Evolutionary conservation across 768 basidiomycete species (phyloP).

Genomic region (Amanita jacksonii): DNA sequence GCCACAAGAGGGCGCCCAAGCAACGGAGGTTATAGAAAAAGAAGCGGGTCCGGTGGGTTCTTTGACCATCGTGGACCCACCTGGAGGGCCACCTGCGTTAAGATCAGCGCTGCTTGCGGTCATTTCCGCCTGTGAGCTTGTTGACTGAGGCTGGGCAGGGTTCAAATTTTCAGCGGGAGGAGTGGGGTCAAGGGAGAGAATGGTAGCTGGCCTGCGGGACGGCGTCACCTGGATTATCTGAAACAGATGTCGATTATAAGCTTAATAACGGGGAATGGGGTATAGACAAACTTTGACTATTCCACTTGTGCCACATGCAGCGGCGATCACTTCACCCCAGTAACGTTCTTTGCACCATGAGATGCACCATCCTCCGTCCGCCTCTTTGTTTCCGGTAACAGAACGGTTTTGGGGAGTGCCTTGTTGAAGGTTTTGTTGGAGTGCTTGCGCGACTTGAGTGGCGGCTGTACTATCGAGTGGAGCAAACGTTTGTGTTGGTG

Average conservation of each 20-base stretch:
- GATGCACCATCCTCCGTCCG: slow-evolving; percentile 87
- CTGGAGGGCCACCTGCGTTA: background rate
- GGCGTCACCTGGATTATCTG: slow-evolving; percentile 71
- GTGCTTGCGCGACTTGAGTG: slow-evolving; percentile 53
- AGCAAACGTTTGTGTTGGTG: slow-evolving; percentile 57
- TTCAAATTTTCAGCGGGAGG: slow-evolving; percentile 17
- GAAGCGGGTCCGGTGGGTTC: slow-evolving; percentile 25
- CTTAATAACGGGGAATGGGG: slow-evolving; percentile 1
- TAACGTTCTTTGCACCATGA: slow-evolving; percentile 96
- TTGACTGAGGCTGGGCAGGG: slow-evolving; percentile 8
- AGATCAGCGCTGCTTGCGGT: slow-evolving; percentile 1
- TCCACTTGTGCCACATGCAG: slow-evolving; percentile 61
- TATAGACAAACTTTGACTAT: slow-evolving; percentile 55
- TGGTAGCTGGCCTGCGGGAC: slow-evolving; percentile 53
- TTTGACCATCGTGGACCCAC: slow-evolving; percentile 14
- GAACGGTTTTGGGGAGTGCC: slow-evolving; percentile 16
- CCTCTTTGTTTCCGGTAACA: slow-evolving; percentile 59
- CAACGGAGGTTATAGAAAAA: slow-evolving; percentile 68
- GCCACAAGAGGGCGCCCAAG: slow-evolving; percentile 94
- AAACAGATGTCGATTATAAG: background rate
- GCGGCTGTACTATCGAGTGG: slow-evolving; percentile 48
- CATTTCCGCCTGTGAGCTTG: slow-evolving; percentile 10
- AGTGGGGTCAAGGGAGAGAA: slow-evolving; percentile 51
- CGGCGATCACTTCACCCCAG: slow-evolving; percentile 89
- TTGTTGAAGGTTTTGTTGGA: slow-evolving; percentile 42